These are phyloP conservation scores for Phytophthora sansomeana DNA, from an alignment of 352 stramenopile genomes.

Conservation along the genomic window DNA sequence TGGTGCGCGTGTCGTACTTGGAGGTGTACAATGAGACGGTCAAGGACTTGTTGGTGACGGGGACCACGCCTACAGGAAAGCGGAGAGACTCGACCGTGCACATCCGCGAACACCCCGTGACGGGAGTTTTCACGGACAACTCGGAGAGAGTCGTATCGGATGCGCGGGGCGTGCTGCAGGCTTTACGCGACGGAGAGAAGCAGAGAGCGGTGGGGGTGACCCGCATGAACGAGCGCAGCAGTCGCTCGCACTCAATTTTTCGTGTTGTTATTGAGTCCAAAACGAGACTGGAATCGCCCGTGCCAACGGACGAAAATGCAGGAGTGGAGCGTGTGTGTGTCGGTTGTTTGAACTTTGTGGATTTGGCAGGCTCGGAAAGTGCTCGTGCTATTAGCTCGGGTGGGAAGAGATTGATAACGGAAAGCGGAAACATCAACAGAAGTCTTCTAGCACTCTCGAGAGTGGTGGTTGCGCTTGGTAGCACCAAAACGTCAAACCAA, in stretches of 20 bases:
- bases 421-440: conserved; percentile 70
- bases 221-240: conserved; percentile 67
- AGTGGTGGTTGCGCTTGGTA: conserved; percentile 91
- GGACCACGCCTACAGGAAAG: conserved; percentile 19
- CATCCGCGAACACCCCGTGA: conserved; percentile 56
- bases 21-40: conserved; percentile 99
- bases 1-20: conserved; percentile 95
- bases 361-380: conserved; percentile 94
- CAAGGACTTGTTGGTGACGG: conserved; percentile 85
- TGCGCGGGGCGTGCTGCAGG: conserved; percentile 45
- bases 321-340: conserved; percentile 38
- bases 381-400: conserved; percentile 83
- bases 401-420: conserved; percentile 57
- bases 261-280: conserved; percentile 52
- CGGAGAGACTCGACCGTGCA: conserved; percentile 40
- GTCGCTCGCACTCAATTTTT: conserved; percentile 67
- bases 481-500: conserved; percentile 59
- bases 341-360: conserved; percentile 90
- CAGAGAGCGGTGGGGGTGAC: conserved; percentile 50
- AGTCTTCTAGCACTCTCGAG: conserved; percentile 84
- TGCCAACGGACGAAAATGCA: conserved; percentile 12
- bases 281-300: conserved; percentile 23
- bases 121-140: conserved; percentile 61
- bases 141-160: conserved; percentile 53
- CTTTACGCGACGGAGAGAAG: conserved; percentile 53